Base-by-base conservation (phyloP, 1,284 basidiomycete species). In the Cryptococcus sp. region DNA sequence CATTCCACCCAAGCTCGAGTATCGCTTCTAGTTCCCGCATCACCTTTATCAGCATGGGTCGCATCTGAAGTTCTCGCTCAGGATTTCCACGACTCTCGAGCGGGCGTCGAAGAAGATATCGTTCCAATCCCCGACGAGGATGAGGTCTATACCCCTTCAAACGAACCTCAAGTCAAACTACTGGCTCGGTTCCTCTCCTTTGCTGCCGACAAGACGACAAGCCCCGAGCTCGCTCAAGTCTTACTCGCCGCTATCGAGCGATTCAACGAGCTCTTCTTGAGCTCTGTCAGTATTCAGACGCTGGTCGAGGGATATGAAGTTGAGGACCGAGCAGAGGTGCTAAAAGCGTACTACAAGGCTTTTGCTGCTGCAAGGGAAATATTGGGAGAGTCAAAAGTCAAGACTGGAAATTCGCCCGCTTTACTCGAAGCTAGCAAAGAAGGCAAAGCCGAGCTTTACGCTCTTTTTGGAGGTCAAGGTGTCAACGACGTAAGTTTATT, bases 381-480 rank as follows among this genome's bases (percentile, higher is more conserved):
- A 50, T 76, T 80, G 46, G 79, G 84, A 50, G 69, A 80, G 50
- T 64, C 46, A 45, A 63, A 74, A 50, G 81, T 90, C 56, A 83
- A 87, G 51, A 74, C 79, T 45, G 79, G 83, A 22, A 83, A 87
- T 34, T 65, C 83, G 40, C 85, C 88, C 31, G 86, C 88, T 7
- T 83, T 98, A 36, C 78, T 98, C 57, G 76, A 80, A 18, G 86
- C 88, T 24, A 85, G 85, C 44, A 76, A 79, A 52, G 77, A 81
- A 22, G 84, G 84, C 48, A 80, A 87, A 49, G 86, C 91, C 31
- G 86, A 87, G 55, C 78, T 96, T 60, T 97, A 88, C 77, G 94
- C 89, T 52, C 80, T 98, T 52, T 98, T 98, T 67, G 94, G 94
- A 57, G 96, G 96, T n/a, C 94, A 98, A 76, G 94, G 94, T 61